Base-by-base conservation (phyloP, 2,329 filamentous ascomycete species). In the Fusarium redolens region DNA sequence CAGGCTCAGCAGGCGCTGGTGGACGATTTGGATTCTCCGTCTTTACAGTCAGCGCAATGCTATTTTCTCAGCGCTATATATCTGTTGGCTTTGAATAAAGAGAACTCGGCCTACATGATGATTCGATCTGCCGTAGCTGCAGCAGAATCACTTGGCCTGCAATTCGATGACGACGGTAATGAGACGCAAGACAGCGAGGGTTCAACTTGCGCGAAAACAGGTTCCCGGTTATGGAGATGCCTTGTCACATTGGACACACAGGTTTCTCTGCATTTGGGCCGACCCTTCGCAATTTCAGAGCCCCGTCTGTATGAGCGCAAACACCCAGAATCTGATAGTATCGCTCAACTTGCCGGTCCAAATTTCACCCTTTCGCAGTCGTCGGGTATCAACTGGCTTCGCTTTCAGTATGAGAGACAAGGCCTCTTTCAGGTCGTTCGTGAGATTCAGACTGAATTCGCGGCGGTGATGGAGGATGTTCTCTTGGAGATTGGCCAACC, bases 11-110 rank as follows among this genome's bases (percentile, higher is more conserved):
- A 78, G 2, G 78, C 85, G 1, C 75, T 88, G 6, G 71, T 77
- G 3, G 78, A 79, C 18, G 81, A 84, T 47, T 76, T 84, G 17
- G 86, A 88, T 68, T 81, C 77, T 28, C 86, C 85, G 0, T 82
- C 83, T 0, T 77, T 87, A 12, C 78, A 78, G 11, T 85, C 85
- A 0, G 76, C 86, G 2, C 87, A 89, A 72, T 85, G 84, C 48
- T 81, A 86, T 44, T 77, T 86, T 0, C 81, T 87, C 11, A 84
- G 80, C 28, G 78, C 78, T 22, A 70, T 86, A 9, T 89, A 87
- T 69, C 81, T 88, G 15, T 30, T 73, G 14, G 60, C 72, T 2
- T 57, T 61, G 1, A 48, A 56, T 3, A 67, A 77, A 25, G 41
- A 56, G 7, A 74, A 77, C 17, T 68, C 75, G 5, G 75, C 75